Evolutionary conservation across 1,139 yeast species (phyloP), one percentile per base, ranked within the genome.

Genomic region (Lodderomyces beijingensis): DNA sequence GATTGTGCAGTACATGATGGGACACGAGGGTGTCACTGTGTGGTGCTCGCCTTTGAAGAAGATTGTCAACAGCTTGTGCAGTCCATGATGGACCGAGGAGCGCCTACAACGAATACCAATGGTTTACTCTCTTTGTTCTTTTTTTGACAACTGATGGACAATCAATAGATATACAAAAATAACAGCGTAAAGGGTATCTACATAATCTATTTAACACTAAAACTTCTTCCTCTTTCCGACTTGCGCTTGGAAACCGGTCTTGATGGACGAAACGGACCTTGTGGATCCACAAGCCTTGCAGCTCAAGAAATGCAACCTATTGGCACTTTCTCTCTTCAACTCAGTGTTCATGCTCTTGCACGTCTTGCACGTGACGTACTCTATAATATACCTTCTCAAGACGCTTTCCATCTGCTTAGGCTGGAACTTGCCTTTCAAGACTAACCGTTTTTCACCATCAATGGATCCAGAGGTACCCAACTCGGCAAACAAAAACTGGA

Each of bases 211-310:
- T 27, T 16, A 27, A 17, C 7, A 15, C 35, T 50, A 62, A 45
- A 51, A 54, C 55, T 67, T 79, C 79, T 74, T 79, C 74, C 84
- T 79, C 63, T 79, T 77, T 47, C 87, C 84, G 58, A 83, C 79
- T 62, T 87, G 83, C 47, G 98, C 99, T 71, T 89, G 96, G 95
- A 87, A 91, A 80, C 99, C 99, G 36, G 96, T 86, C 78, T 93
- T 91, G 65, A 93, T 93, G 32, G 96, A 87, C 46, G 95, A 81
- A 40, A 91, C 99, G 32, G 97, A 88, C 70, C 96, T 82, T 37
- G 96, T 82, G 32, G 96, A 86, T 47, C 98, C 98, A 74, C 99
- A 91, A 37, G 95, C 87, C 58, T 89, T 89, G 74, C 99, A 91
- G 55, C 91, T 95, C 71, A 93, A 76, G 74, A 91, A 91, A 72